Evolutionary conservation across 805 yeast genomes (phyloP).

Genomic region (Starmerella floricola): DNA sequence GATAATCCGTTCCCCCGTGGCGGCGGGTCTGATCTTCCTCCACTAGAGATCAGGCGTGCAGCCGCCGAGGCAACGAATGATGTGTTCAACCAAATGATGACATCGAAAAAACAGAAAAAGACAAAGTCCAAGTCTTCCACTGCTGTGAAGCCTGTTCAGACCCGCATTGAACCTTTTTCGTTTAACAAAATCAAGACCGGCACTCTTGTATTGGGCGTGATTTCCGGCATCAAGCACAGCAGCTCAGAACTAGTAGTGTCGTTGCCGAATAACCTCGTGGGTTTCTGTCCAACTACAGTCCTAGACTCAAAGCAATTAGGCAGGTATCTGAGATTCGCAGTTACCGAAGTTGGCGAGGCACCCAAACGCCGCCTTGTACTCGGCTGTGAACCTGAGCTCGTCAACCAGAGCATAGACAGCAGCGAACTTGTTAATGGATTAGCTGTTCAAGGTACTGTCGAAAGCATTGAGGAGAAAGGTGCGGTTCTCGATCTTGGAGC

Average conservation of each 20-base stretch:
- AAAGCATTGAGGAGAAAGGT: conserved; percentile 88
- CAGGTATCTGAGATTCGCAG: conserved; percentile 75
- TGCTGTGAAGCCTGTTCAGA: conserved; percentile 22
- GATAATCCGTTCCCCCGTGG: conserved; percentile 72
- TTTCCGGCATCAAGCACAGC: conserved; percentile 38
- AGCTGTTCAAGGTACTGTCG: conserved; percentile 62
- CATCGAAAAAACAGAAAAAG: conserved; percentile 29
- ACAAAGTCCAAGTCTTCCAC: conserved; percentile 18
- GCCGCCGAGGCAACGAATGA: conserved; percentile 87
- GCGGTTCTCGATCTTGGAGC: conserved; percentile 58
- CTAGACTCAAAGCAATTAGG: conserved; percentile 53
- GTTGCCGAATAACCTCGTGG: conserved; percentile 69
- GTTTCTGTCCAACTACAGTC: conserved; percentile 58
- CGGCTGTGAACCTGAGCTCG: conserved; percentile 60
- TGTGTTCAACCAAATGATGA: conserved; percentile 32
- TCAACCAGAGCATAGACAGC: conserved; percentile 46
- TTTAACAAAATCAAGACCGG: conserved; percentile 61
- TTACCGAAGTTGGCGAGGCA: conserved; percentile 39
- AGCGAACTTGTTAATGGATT: conserved; percentile 55
- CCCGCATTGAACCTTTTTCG: conserved; percentile 47
- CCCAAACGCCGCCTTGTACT: conserved; percentile 29
- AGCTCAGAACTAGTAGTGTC: conserved; percentile 55
- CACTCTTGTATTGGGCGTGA: conserved; percentile 63
- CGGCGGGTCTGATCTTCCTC: conserved; percentile 62
- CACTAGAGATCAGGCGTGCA: conserved; percentile 83